Base-by-base conservation (phyloP, 805 yeast genomes). In the Candida vartiovaarae region DNA sequence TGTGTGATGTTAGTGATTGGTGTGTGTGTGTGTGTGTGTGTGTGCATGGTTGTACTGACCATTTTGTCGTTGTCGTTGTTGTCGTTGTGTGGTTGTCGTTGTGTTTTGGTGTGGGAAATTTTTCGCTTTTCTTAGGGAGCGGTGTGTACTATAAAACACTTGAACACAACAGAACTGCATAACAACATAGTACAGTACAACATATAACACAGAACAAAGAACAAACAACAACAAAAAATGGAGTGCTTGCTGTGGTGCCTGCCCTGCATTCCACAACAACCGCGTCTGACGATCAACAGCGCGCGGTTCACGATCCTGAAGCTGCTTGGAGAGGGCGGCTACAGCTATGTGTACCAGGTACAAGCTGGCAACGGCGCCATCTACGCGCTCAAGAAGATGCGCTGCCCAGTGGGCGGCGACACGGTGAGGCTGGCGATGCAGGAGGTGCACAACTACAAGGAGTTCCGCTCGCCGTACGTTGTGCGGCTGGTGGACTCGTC, bases 281-380 rank as follows among this genome's bases (percentile, higher is more conserved):
- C 93, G 1, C 71, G 71, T 7, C 65, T 89, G 8, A 56, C 68
- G 15, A 75, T 90, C 49, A 84, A 84, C 60, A 76, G 77, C 43
- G 70, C 76, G 32, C 67, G 68, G 39, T 85, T 82, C 65, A 71
- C 68, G 53, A 82, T 90, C 15, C 64, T 79, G 42, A 73, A 78
- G 46, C 70, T 90, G n/a, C 67, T 90, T 6, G 96, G 95, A 8
- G 97, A 89, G 65, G 95, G 95, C 3, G 95, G 93, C 10, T 84
- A 84, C 58, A 82, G 95, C 1, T 88, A 84, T 53, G 95, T 87
- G 7, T 90, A 90, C 57, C 67, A 88, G 24, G 95, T 89, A 4
- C 71, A 78, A 50, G 67, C 69, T 26, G 52, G 59, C 8, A 66
- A 70, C 50, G 66, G 72, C 31, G 74, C 73, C 32, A 53, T 65